Evolutionary conservation across 345 rosid genomes (phyloP).

Genomic region (Rubroshorea leprosula): DNA sequence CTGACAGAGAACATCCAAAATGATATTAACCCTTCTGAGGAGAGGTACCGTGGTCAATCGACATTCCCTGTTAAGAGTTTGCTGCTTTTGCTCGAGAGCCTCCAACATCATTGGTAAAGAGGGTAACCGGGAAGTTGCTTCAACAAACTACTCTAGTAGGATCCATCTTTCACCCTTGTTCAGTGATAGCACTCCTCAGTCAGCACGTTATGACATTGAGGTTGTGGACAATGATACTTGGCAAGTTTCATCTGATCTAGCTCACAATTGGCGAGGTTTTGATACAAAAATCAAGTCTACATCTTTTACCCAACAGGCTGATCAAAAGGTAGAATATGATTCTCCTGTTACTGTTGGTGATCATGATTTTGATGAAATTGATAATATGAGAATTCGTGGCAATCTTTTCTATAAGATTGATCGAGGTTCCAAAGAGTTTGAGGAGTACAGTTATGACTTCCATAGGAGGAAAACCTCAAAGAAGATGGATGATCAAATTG

Average conservation of each 20-base stretch:
- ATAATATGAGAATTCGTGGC: slow-evolving; percentile 72
- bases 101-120: slow-evolving; percentile 10
- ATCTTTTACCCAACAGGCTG: slow-evolving; percentile 12
- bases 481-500: slow-evolving; percentile 30
- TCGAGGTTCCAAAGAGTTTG: slow-evolving; percentile 64
- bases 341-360: slow-evolving; percentile 19
- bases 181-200: slow-evolving; percentile 14
- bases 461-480: slow-evolving; percentile 53
- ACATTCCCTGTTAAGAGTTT: slow-evolving; percentile 17
- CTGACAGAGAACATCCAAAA: not conserved
- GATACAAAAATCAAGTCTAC: slow-evolving; percentile 16
- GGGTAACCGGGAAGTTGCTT: slow-evolving; percentile 9
- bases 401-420: slow-evolving; percentile 83
- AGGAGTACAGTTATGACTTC: slow-evolving; percentile 68
- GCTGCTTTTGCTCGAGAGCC: slow-evolving; percentile 26
- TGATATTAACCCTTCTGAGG: not conserved
- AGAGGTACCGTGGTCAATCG: slow-evolving; percentile 1
- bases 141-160: slow-evolving; percentile 13
- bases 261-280: slow-evolving; percentile 39
- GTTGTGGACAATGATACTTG: slow-evolving; percentile 71
- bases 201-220: slow-evolving; percentile 40
- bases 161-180: slow-evolving; percentile 34
- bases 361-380: slow-evolving; percentile 59
- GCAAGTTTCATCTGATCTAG: slow-evolving; percentile 58
- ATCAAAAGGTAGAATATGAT: slow-evolving; percentile 18